phyloP scores from a whole-genome alignment of 2,329 filamentous ascomycete species.

The Thelonectria olida region DNA sequence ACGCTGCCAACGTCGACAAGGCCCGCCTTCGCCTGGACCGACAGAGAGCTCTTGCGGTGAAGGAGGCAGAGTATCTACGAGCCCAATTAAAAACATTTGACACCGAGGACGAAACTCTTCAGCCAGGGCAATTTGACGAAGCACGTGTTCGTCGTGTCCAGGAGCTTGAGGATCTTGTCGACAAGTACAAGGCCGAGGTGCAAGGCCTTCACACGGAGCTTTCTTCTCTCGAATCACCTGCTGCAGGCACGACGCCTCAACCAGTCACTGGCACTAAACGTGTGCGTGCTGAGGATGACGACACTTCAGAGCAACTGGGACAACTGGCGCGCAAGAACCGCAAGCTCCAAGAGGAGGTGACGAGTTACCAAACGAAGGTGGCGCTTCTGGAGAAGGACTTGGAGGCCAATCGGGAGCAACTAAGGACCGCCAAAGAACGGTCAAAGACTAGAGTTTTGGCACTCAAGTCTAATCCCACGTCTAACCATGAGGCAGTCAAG shows the following conservation, averaged over 20 bases:
- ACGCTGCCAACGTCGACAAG: constrained; percentile 67
- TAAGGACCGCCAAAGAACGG: constrained; percentile 71
- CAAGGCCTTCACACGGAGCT: constrained; percentile 79
- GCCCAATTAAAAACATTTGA: constrained; percentile 92
- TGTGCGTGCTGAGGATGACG: constrained; percentile 67
- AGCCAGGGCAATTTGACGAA: constrained; percentile 81
- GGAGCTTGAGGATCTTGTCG: constrained; percentile 85
- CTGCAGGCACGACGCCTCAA: constrained; percentile 47
- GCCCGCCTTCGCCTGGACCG: constrained; percentile 81
- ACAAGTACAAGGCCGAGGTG: constrained; percentile 85
- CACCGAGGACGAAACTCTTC: constrained; percentile 86
- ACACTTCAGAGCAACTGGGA: constrained; percentile 77
- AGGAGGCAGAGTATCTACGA: constrained; percentile 93
- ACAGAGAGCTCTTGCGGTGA: constrained; percentile 84
- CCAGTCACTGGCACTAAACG: constrained; percentile 69
- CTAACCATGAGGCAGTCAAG: constrained; percentile 86
- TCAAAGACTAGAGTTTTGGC: constrained; percentile 85
- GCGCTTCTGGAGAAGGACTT: constrained; percentile 80
- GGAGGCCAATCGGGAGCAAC: constrained; percentile 75
- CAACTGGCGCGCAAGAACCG: constrained; percentile 89
- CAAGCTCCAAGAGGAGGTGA: constrained; percentile 81
- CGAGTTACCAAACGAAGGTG: constrained; percentile 73
- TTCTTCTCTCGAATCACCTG: constrained; percentile 65
- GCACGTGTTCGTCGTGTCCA: constrained; percentile 78
- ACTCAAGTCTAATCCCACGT: constrained; percentile 90